Conservation (phyloP, 2,329 filamentous ascomycete genomes). For the Talaromyces verruculosus region DNA sequence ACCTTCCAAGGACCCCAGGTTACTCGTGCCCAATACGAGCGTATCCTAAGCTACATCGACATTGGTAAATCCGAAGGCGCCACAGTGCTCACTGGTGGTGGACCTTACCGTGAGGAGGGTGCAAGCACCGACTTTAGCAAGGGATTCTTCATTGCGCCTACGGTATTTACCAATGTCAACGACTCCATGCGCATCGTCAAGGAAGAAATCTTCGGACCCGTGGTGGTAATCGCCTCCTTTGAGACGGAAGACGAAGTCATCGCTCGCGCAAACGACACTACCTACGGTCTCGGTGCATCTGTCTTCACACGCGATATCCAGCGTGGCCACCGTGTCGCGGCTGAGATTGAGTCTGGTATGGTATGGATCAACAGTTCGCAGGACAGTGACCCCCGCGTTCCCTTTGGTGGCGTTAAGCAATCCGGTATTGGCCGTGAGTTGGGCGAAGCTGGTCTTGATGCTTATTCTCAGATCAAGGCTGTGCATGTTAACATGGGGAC, state of each 20-base stretch:
- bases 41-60: constrained; percentile 46
- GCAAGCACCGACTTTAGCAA: constrained; percentile 41
- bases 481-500: constrained; percentile 45
- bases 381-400: constrained; percentile 43
- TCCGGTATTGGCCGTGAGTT: constrained; percentile 53
- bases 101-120: constrained; percentile 32
- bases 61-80: constrained; percentile 45
- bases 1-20: constrained; percentile 50
- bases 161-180: constrained; percentile 39
- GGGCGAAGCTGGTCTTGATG: constrained; percentile 44
- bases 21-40: constrained; percentile 47
- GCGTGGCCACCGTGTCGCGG: constrained; percentile 43
- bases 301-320: constrained; percentile 47
- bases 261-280: constrained; percentile 41
- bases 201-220: constrained; percentile 48
- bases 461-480: constrained; percentile 42
- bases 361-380: constrained; percentile 49
- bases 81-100: constrained; percentile 40
- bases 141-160: constrained; percentile 44
- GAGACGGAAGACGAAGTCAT: constrained; percentile 43
- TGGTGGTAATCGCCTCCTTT: constrained; percentile 44
- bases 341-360: constrained; percentile 48
- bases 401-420: constrained; percentile 49
- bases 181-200: constrained; percentile 40
- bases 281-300: constrained; percentile 45